Evolutionary conservation across 2,329 filamentous ascomycete genomes (phyloP), one percentile per base, ranked within the genome.

Genomic region (Talaromyces islandicus): DNA sequence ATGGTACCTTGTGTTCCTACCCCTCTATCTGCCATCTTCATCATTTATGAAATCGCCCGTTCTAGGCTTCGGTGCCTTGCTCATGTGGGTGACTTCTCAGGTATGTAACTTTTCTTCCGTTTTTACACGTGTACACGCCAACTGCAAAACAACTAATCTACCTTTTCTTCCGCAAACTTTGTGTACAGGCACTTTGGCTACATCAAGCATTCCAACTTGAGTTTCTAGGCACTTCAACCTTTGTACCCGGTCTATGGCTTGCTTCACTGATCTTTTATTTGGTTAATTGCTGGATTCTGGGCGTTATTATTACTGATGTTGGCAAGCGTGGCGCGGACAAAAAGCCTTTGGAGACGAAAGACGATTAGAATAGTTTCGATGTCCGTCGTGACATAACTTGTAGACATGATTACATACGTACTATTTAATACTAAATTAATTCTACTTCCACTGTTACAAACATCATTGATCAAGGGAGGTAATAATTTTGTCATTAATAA

Each of bases 1-100:
- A 55, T 99, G 94, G 94, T 97, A 99, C 75, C 87, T 97, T 75
- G 85, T 97, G 65, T 90, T 99, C 67, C 80, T 97, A 2, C 94
- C 94, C 0, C 87, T 97, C 55, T 96, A 97, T 72, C 86, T 99
- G 0, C 92, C 93, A 0, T 78, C 78, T 41, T 97, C 92, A 0
- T 88, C 88, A 0, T 81, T 97, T 14, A 76, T 95, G 0, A 75
- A 73, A 4, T 80, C 77, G 2, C 85, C 85, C 0, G 69, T 70
- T 6, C 75, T 88, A 3, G 94, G 94, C 1, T 61, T 89, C 1
- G 67, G 78, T 0, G 90, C 90, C 0, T 78, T 90, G 6, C 67
- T 77, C 1, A 75, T 92, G 4, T 99, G 94, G 94, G 76, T 96
- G 0, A 69, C 81, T 2, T 85, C 85, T 0, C 93, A 97, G 73